Evolutionary conservation across 2,329 filamentous ascomycete species (phyloP).

Genomic region (Fusarium tjaetaba): DNA sequence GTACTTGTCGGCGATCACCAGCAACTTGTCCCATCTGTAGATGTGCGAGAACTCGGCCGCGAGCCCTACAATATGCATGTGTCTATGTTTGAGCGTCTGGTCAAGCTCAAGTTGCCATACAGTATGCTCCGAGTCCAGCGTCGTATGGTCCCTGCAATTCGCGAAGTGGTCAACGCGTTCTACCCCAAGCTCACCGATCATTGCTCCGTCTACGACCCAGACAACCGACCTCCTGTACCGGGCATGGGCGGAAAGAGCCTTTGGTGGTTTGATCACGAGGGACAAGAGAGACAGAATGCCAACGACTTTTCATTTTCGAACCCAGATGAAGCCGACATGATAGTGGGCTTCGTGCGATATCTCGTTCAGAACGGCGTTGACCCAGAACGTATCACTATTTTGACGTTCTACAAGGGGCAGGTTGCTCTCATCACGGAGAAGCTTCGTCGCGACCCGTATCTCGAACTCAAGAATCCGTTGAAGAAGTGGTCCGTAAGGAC

Average conservation of each 20-base stretch:
- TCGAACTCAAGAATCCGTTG: conserved; percentile 39
- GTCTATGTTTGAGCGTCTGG: conserved; percentile 82
- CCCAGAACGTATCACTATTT: conserved; percentile 73
- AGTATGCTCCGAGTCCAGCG: conserved; percentile 75
- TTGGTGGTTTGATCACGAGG: conserved; percentile 61
- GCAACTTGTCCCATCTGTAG: conserved; percentile 77
- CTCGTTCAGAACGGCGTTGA: conserved; percentile 73
- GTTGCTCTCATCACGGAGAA: conserved; percentile 68
- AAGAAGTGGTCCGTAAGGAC: conserved; percentile 72
- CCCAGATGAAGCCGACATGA: conserved; percentile 76
- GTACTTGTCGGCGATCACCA: conserved; percentile 80
- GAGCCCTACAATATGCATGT: conserved; percentile 74
- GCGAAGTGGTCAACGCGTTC: conserved; percentile 57
- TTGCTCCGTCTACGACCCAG: conserved; percentile 48
- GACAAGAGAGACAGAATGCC: conserved; percentile 69
- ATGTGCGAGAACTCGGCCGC: conserved; percentile 66
- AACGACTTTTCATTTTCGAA: conserved; percentile 75
- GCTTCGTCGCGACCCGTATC: conserved; percentile 50
- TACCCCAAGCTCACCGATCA: conserved; percentile 60
- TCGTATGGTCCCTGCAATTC: conserved; percentile 60
- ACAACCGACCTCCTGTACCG: conserved; percentile 52
- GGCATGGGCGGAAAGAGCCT: conserved; percentile 55
- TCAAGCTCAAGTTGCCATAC: conserved; percentile 72
- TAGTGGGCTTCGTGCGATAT: conserved; percentile 77
- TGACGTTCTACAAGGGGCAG: conserved; percentile 92